Conservation (phyloP, 345 rosid genomes). For the Sisymbrium altissimum region DNA sequence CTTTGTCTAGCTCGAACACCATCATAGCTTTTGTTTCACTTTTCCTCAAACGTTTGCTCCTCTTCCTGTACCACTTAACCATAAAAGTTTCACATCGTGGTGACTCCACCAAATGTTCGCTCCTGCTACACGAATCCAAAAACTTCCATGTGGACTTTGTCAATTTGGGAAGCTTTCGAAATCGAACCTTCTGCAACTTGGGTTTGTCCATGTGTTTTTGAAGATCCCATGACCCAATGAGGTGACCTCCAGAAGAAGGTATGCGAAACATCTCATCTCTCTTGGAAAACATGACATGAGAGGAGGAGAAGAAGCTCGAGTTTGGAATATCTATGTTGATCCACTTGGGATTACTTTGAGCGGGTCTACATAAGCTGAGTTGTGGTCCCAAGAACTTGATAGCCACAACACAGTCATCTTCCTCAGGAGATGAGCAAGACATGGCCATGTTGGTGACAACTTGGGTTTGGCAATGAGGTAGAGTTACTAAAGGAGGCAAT, state of each 20-base stretch:
- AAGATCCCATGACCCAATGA: not conserved
- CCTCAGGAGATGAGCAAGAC: not conserved
- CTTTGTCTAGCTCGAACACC: too few species aligned
- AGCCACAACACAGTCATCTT: not conserved
- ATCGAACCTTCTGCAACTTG: too few species aligned
- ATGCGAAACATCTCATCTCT: not conserved
- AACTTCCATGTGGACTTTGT: too few species aligned
- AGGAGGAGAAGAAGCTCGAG: not conserved
- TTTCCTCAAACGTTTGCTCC: too few species aligned
- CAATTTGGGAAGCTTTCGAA: too few species aligned
- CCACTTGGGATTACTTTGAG: not conserved
- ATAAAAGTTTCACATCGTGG: too few species aligned
- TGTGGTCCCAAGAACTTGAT: not conserved
- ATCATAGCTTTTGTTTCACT: too few species aligned
- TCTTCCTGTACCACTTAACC: too few species aligned
- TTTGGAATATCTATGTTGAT: not conserved
- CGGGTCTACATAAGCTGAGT: not conserved
- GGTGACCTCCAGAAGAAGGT: not conserved
- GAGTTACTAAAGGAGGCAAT: not conserved
- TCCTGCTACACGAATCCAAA: too few species aligned
- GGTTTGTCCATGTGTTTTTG: too few species aligned
- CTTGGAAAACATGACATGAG: not conserved
- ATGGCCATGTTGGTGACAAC: not conserved
- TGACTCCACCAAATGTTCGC: too few species aligned
- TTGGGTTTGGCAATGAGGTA: slow-evolving; percentile 1